Conservation (phyloP, 805 yeast species). For the Candida ortonii region DNA sequence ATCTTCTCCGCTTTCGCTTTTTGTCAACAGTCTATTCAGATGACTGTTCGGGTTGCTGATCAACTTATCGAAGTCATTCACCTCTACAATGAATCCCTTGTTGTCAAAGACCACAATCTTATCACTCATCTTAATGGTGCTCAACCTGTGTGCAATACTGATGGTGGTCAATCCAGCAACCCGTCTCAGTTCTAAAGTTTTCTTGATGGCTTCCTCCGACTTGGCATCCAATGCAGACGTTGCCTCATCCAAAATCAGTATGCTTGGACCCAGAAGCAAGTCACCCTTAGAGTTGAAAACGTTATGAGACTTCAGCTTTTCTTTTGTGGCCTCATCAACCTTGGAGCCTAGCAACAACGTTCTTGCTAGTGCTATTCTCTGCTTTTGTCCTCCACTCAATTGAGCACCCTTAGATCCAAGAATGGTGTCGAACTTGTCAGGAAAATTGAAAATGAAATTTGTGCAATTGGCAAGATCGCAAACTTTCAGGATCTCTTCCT, state of each 20-base stretch:
- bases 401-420: conserved; percentile 89
- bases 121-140: conserved; percentile 82
- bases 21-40: conserved; percentile 41
- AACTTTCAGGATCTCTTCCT: conserved; percentile 59
- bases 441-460: conserved; percentile 68
- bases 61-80: conserved; percentile 57
- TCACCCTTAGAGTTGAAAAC: conserved; percentile 25
- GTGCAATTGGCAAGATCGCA: conserved; percentile 69
- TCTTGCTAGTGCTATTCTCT: conserved; percentile 86
- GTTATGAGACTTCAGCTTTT: conserved; percentile 7
- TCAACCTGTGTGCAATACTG: conserved; percentile 86
- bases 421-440: conserved; percentile 74
- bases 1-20: conserved; percentile 27
- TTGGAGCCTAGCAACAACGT: conserved; percentile 59
- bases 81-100: conserved; percentile 70
- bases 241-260: conserved; percentile 89
- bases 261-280: conserved; percentile 52
- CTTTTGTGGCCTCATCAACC: conserved; percentile 9
- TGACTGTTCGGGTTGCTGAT: conserved; percentile 43
- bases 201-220: conserved; percentile 81
- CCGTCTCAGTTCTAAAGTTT: conserved; percentile 58
- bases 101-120: conserved; percentile 72
- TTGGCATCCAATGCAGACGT: conserved; percentile 91
- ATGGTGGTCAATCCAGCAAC: conserved; percentile 66
- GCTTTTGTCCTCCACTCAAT: conserved; percentile 93